phyloP scores from a whole-genome alignment of 2,329 filamentous ascomycete species.

The Colletotrichum sp. region DNA sequence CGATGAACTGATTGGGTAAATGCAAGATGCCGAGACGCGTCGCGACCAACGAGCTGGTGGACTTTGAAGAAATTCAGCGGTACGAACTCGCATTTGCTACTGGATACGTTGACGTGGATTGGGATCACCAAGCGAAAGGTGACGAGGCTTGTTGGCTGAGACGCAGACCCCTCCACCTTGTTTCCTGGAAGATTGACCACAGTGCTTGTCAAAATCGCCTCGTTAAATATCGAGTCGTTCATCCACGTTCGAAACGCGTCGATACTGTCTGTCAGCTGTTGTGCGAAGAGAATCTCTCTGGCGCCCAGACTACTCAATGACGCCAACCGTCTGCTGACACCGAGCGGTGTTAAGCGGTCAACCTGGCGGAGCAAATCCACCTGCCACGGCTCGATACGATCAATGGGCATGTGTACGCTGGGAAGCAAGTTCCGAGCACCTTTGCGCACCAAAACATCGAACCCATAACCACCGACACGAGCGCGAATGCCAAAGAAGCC shows the following conservation, averaged over 20 bases:
- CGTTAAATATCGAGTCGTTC: constrained; percentile 49
- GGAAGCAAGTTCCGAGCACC: constrained; percentile 66
- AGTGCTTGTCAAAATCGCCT: constrained; percentile 48
- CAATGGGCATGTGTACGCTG: constrained; percentile 57
- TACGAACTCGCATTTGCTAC: constrained; percentile 60
- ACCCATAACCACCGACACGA: constrained; percentile 56
- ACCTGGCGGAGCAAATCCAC: constrained; percentile 58
- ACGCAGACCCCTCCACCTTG: constrained; percentile 19
- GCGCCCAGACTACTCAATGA: constrained; percentile 39
- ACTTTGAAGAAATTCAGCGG: constrained; percentile 70
- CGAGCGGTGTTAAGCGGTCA: constrained; percentile 46
- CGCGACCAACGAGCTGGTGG: constrained; percentile 66
- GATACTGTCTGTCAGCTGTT: constrained; percentile 48
- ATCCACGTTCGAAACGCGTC: constrained; percentile 45
- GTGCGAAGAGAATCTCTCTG: constrained; percentile 49
- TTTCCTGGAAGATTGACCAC: constrained; percentile 44
- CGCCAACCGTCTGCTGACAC: constrained; percentile 42
- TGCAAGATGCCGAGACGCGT: constrained; percentile 58
- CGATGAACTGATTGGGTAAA: constrained; percentile 67
- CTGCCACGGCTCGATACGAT: constrained; percentile 60
- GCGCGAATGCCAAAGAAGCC: constrained; percentile 64
- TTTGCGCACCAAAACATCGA: constrained; percentile 67
- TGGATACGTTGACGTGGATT: constrained; percentile 59
- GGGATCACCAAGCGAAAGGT: constrained; percentile 67
- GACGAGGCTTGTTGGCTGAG: constrained; percentile 44